phyloP scores from a whole-genome alignment of 441 rosid species.

The Gossypium davidsonii region DNA sequence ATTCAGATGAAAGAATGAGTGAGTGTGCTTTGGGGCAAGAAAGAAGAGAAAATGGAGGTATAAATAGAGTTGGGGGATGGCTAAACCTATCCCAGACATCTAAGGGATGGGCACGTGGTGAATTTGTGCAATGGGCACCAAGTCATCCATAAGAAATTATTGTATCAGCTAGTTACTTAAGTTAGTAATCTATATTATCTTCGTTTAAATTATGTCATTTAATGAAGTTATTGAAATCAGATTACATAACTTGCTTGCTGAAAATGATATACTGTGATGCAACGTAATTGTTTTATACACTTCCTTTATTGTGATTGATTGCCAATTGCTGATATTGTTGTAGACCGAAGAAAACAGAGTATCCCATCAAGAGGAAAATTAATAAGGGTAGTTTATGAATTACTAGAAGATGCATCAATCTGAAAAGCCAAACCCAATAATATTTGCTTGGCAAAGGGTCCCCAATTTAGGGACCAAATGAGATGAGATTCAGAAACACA shows the following conservation, averaged over 20 bases:
- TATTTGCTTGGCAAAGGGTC: background rate
- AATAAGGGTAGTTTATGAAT: background rate
- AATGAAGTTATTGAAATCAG: background rate
- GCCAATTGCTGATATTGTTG: background rate
- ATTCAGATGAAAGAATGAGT: background rate
- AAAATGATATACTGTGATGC: background rate
- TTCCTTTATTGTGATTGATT: background rate
- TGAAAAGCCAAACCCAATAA: background rate
- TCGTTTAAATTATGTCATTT: background rate
- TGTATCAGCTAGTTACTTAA: background rate
- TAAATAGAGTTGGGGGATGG: constrained; percentile 34
- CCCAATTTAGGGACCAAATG: constrained; percentile 14
- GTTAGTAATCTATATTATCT: background rate
- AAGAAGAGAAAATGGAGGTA: constrained; percentile 13
- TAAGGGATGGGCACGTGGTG: constrained; percentile 21
- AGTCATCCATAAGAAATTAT: background rate
- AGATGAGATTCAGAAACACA: constrained; percentile 5
- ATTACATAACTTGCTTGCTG: background rate
- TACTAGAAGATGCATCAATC: background rate
- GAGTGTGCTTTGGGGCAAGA: constrained; percentile 12
- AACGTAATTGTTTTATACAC: background rate
- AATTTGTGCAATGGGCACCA: constrained; percentile 4
- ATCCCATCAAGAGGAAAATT: no score
- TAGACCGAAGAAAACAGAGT: background rate
- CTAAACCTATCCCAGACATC: constrained; percentile 21